Conservation (phyloP, 352 stramenopile species). For the Globisporangium spinosum region DNA sequence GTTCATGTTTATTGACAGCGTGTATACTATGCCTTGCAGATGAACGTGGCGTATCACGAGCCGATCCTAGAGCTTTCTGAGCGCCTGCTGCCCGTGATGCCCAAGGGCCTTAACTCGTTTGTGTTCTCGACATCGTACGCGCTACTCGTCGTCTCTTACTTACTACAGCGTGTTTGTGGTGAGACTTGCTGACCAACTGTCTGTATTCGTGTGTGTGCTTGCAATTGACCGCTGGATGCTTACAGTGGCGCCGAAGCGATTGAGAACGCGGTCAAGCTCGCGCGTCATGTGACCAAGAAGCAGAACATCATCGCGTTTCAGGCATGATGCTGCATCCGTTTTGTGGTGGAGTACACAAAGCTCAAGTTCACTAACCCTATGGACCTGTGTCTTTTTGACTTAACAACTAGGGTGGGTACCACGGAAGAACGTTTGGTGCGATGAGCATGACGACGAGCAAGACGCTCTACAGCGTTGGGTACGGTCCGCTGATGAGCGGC, state of each 20-base stretch:
- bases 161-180: not conserved
- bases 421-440: constrained; percentile 89
- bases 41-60: constrained; percentile 92
- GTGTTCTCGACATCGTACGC: constrained; percentile 81
- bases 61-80: constrained; percentile 88
- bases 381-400: not conserved
- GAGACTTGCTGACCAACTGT: not conserved
- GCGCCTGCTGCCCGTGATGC: constrained; percentile 67
- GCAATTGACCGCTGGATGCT: not conserved
- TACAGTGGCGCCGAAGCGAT: constrained; percentile 87
- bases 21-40: constrained; percentile 29
- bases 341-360: not conserved
- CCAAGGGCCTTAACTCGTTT: constrained; percentile 78
- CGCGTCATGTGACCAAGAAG: constrained; percentile 86
- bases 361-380: not conserved
- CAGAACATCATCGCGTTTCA: constrained; percentile 90
- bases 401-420: constrained; percentile 69
- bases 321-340: constrained; percentile 2
- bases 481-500: constrained; percentile 80
- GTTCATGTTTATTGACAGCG: not conserved
- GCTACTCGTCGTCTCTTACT: not conserved
- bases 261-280: constrained; percentile 92
- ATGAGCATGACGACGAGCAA: constrained; percentile 92
- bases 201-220: not conserved
- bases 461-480: constrained; percentile 86